A percentile compares a stretch with the other conserved stretches of the same genome.
phyloP scores from a whole-genome alignment of 2,329 filamentous ascomycete genomes.

The Myriangium duriaei region DNA sequence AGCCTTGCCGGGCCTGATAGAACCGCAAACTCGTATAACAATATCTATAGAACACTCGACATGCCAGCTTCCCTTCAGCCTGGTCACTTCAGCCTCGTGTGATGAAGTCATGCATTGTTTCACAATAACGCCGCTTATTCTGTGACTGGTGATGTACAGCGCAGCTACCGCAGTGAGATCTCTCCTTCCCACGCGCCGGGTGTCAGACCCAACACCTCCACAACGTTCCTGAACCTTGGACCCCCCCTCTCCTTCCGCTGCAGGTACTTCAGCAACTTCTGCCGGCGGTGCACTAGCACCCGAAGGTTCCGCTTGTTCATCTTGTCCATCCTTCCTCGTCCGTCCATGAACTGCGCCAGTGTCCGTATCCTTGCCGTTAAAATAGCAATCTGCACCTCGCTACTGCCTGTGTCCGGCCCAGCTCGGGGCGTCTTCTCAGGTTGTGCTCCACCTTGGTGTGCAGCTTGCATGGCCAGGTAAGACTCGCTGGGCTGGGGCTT shows the following conservation, averaged over 20 bases:
- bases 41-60: neutral
- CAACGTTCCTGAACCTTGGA: constrained; percentile 74
- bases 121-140: too few species aligned
- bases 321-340: constrained; percentile 71
- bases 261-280: constrained; percentile 80
- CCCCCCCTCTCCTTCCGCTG: constrained; percentile 82
- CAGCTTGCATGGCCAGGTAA: constrained; percentile 15
- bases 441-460: constrained; percentile 14
- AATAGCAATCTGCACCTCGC: constrained; percentile 95
- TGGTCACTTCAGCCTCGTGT: too few species aligned
- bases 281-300: constrained; percentile 72
- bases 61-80: neutral
- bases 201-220: constrained; percentile 71
- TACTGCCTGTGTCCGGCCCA: constrained; percentile 88
- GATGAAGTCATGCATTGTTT: too few species aligned
- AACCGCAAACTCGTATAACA: too few species aligned
- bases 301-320: constrained; percentile 86
- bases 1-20: too few species aligned
- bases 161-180: constrained; percentile 55
- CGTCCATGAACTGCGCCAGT: constrained; percentile 58
- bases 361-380: constrained; percentile 86
- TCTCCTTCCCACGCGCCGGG: constrained; percentile 85
- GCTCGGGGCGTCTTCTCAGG: constrained; percentile 46
- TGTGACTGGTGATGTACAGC: too few species aligned
- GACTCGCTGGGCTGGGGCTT: constrained; percentile 36